phyloP scores from a whole-genome alignment of 352 stramenopile species.

The Phytophthora pluvialis region DNA sequence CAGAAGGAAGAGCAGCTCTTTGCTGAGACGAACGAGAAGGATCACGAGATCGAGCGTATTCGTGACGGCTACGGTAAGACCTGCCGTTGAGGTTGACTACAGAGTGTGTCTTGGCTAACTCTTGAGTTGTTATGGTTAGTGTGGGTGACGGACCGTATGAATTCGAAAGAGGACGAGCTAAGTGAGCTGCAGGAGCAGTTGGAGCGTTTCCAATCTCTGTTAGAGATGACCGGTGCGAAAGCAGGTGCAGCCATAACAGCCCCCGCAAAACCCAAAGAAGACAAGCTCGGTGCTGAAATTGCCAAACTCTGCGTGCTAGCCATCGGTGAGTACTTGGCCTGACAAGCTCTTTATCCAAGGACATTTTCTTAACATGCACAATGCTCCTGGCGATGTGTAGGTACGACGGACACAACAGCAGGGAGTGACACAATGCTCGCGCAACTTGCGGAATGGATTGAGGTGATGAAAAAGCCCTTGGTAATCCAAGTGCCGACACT shows the following conservation, averaged over 20 bases:
- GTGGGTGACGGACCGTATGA: slow-evolving; percentile 90
- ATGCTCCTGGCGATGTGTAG: slow-evolving; percentile 13
- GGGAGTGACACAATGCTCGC: slow-evolving; percentile 31
- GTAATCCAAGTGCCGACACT: background rate
- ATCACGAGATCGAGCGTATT: slow-evolving; percentile 89
- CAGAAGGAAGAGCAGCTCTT: slow-evolving; percentile 89
- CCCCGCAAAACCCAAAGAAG: slow-evolving; percentile 18
- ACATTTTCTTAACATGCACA: slow-evolving; percentile 9
- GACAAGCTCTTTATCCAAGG: background rate
- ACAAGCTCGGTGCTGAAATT: slow-evolving; percentile 36
- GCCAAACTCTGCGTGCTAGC: slow-evolving; percentile 50
- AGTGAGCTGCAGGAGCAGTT: slow-evolving; percentile 86
- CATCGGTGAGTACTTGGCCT: slow-evolving; percentile 30
- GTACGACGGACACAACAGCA: slow-evolving; percentile 12
- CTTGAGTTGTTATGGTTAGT: slow-evolving; percentile 43
- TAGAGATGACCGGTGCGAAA: slow-evolving; percentile 62
- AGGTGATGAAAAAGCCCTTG: slow-evolving; percentile 21
- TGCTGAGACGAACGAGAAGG: slow-evolving; percentile 84
- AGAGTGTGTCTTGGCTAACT: slow-evolving; percentile 1
- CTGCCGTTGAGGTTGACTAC: background rate
- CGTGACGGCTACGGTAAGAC: slow-evolving; percentile 81
- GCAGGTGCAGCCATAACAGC: background rate
- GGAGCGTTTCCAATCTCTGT: slow-evolving; percentile 80
- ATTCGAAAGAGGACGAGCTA: slow-evolving; percentile 88
- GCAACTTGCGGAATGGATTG: slow-evolving; percentile 43